phyloP scores from a whole-genome alignment of 2,329 filamentous ascomycete genomes.

The Fusarium dlaminii region DNA sequence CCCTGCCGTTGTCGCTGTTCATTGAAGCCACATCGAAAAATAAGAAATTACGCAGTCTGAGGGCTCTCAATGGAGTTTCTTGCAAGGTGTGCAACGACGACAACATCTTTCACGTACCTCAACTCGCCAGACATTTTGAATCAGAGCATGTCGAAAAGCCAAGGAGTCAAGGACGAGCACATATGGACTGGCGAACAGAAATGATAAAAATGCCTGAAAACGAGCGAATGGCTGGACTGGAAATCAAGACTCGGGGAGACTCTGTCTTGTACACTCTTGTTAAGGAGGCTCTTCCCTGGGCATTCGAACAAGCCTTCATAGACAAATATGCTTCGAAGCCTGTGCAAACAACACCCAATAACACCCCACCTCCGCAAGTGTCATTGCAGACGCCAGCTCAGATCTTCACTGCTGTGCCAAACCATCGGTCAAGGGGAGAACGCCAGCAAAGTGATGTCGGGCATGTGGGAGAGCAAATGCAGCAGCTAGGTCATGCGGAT shows the following conservation, averaged over 20 bases:
- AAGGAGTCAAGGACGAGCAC: slow-evolving; percentile 25
- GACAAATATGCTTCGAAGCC: background rate
- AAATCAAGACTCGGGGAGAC: slow-evolving; percentile 43
- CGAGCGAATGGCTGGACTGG: slow-evolving; percentile 44
- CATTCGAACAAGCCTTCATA: slow-evolving; percentile 39
- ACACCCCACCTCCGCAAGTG: background rate
- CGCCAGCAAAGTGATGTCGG: background rate
- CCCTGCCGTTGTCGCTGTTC: slow-evolving; percentile 66
- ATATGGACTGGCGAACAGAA: slow-evolving; percentile 56
- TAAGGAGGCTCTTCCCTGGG: slow-evolving; percentile 51
- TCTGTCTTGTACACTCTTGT: slow-evolving; percentile 49
- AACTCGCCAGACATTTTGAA: slow-evolving; percentile 69
- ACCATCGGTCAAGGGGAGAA: background rate
- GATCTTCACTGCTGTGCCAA: background rate
- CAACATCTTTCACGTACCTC: slow-evolving; percentile 63
- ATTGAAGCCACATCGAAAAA: slow-evolving; percentile 66
- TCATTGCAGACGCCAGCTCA: background rate
- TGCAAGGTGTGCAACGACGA: slow-evolving; percentile 64
- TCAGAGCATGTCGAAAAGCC: slow-evolving; percentile 50
- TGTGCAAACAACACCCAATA: background rate
- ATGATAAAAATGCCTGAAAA: slow-evolving; percentile 57
- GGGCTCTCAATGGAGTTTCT: slow-evolving; percentile 61
- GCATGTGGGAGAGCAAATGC: background rate
- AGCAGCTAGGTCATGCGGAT: background rate
- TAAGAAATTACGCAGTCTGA: slow-evolving; percentile 65